Conservation (phyloP, 345 rosid species). For the Erodium maritimum region DNA sequence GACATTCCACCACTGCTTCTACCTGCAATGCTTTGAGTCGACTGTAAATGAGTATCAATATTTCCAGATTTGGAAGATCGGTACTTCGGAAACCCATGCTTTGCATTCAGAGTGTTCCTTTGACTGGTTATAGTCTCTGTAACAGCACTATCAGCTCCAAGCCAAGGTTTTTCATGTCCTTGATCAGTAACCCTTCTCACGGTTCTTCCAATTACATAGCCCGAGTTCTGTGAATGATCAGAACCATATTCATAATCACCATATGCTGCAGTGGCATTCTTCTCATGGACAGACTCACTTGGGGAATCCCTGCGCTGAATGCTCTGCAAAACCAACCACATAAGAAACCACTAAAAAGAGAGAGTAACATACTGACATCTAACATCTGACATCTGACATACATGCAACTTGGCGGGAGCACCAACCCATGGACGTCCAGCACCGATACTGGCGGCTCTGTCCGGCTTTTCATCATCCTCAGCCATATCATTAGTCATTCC, state of each 20-base stretch:
- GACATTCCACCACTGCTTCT: slow-evolving; percentile 37
- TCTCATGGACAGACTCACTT: slow-evolving; percentile 43
- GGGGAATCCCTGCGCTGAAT: slow-evolving; percentile 43
- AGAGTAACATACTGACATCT: slow-evolving; percentile 2
- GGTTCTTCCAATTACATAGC: slow-evolving; percentile 44
- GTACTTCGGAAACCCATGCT: slow-evolving; percentile 41
- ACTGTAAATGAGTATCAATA: slow-evolving; percentile 26
- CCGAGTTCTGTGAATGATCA: slow-evolving; percentile 41
- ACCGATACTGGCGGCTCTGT: slow-evolving; percentile 27
- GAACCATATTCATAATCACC: slow-evolving; percentile 55
- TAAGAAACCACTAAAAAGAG: slow-evolving; percentile 1
- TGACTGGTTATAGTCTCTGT: slow-evolving; percentile 46
- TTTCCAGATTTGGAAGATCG: slow-evolving; percentile 34
- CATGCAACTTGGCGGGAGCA: slow-evolving; percentile 46
- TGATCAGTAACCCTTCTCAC: slow-evolving; percentile 43
- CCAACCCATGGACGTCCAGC: slow-evolving; percentile 48
- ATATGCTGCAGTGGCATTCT: slow-evolving; percentile 30
- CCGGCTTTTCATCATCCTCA: slow-evolving; percentile 42
- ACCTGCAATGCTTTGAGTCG: slow-evolving; percentile 20
- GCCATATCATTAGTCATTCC: slow-evolving; percentile 21
- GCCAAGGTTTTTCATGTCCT: slow-evolving; percentile 51
- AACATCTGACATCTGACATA: slow-evolving; percentile 18
- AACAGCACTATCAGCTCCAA: slow-evolving; percentile 35
- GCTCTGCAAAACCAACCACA: slow-evolving; percentile 20
- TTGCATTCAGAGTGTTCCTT: slow-evolving; percentile 45